Conservation (phyloP, 805 yeast species). For the Jamesozyma lodderae region DNA sequence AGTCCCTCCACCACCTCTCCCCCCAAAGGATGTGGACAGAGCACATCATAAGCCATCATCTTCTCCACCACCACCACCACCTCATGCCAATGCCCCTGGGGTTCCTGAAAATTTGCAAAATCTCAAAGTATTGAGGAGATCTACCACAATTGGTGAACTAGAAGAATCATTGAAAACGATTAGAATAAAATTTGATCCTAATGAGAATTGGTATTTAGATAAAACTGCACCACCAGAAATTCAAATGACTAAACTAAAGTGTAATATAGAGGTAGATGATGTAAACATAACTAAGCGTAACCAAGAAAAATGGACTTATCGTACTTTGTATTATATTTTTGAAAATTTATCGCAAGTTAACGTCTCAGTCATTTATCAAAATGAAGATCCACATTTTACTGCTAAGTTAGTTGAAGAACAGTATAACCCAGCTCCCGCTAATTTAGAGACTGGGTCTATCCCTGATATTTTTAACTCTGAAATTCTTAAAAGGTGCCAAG, state of each 20-base stretch:
- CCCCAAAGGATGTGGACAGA: too few species aligned
- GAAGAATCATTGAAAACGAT: slow-evolving; percentile 3
- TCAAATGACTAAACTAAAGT: slow-evolving; percentile 13
- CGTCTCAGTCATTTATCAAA: slow-evolving; percentile 49
- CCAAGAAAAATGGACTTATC: slow-evolving; percentile 36
- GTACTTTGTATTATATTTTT: slow-evolving; percentile 65
- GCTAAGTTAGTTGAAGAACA: slow-evolving; percentile 30
- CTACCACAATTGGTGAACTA: slow-evolving; percentile 11
- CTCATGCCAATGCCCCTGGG: background rate
- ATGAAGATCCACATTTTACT: slow-evolving; percentile 44
- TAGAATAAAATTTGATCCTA: slow-evolving; percentile 26
- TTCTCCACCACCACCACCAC: slow-evolving; percentile 10
- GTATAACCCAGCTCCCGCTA: slow-evolving; percentile 7
- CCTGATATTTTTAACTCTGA: slow-evolving; percentile 44
- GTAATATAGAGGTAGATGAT: slow-evolving; percentile 57
- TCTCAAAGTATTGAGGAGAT: slow-evolving; percentile 6
- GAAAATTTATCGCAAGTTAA: slow-evolving; percentile 63
- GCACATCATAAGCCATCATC: slow-evolving; percentile 2
- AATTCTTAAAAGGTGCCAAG: slow-evolving; percentile 29
- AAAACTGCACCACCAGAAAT: slow-evolving; percentile 42
- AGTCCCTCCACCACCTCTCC: background rate
- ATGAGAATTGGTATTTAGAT: slow-evolving; percentile 58
- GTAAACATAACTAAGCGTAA: slow-evolving; percentile 47
- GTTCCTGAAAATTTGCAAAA: background rate
- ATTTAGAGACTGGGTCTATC: slow-evolving; percentile 17